Conservation (phyloP, 2,329 filamentous ascomycete genomes). For the Trichoderma oligosporum region DNA sequence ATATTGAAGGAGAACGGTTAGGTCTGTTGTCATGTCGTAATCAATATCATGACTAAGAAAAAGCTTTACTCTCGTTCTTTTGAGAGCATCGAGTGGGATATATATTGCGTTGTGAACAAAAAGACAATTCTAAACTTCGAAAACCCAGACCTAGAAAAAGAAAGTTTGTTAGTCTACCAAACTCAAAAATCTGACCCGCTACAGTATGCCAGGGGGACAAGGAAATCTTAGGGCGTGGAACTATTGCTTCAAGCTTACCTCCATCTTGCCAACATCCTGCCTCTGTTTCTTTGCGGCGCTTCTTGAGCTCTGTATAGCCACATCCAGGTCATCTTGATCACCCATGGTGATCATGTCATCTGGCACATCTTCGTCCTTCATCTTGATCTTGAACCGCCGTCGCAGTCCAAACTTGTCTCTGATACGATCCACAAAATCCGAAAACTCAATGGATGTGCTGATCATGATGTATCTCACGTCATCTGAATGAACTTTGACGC, state of each 20-base stretch:
- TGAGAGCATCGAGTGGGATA: slow-evolving; percentile 12
- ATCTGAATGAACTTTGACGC: slow-evolving; percentile 86
- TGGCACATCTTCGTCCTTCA: slow-evolving; percentile 71
- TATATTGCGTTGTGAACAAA: slow-evolving; percentile 10
- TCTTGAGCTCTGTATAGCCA: slow-evolving; percentile 71
- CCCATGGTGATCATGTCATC: slow-evolving; percentile 95
- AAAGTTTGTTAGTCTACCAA: slow-evolving; percentile 26
- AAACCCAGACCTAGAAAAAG: slow-evolving; percentile 46
- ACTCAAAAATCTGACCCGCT: neutral
- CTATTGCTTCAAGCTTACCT: slow-evolving; percentile 57
- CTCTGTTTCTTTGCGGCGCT: slow-evolving; percentile 67
- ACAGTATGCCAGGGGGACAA: neutral
- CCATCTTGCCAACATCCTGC: slow-evolving; percentile 86
- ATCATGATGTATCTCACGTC: slow-evolving; percentile 95
- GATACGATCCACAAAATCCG: slow-evolving; percentile 73
- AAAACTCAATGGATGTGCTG: slow-evolving; percentile 65
- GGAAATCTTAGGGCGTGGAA: too few relatives aligned
- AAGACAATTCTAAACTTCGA: slow-evolving; percentile 33
- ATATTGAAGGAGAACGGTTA: neutral
- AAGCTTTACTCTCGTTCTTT: neutral
- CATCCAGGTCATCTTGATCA: slow-evolving; percentile 92
- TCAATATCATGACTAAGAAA: slow-evolving; percentile 3
- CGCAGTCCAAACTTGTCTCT: slow-evolving; percentile 80
- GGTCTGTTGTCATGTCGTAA: slow-evolving; percentile 1
- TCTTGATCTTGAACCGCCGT: slow-evolving; percentile 81